Conservation (phyloP, 345 rosid genomes). For the Cardamine occulta region DNA sequence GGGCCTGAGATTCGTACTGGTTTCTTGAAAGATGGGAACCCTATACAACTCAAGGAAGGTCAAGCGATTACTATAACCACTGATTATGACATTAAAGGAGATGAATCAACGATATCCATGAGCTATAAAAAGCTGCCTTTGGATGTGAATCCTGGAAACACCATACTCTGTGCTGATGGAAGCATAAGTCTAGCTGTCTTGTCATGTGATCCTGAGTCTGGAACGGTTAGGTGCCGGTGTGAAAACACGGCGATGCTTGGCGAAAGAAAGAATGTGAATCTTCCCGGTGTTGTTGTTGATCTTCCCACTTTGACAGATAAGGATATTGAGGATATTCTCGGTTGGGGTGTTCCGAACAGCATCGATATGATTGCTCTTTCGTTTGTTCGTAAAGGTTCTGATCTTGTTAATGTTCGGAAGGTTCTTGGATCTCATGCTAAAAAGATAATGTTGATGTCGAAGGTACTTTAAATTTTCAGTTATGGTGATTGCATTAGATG, state of each 20-base stretch:
- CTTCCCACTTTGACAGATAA: slow-evolving; percentile 88
- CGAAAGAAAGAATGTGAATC: slow-evolving; percentile 91
- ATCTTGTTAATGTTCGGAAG: slow-evolving; percentile 82
- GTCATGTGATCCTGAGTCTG: slow-evolving; percentile 68
- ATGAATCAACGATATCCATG: slow-evolving; percentile 73
- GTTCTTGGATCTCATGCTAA: slow-evolving; percentile 85
- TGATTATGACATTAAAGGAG: slow-evolving; percentile 75
- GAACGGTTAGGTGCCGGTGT: slow-evolving; percentile 86
- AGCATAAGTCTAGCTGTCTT: slow-evolving; percentile 75
- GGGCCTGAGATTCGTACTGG: slow-evolving; percentile 83
- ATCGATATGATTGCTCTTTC: slow-evolving; percentile 94
- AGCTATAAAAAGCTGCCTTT: slow-evolving; percentile 85
- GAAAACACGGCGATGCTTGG: slow-evolving; percentile 86
- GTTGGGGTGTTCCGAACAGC: slow-evolving; percentile 84
- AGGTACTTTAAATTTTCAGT: slow-evolving; percentile 51
- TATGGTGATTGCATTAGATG: not conserved
- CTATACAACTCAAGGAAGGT: slow-evolving; percentile 65
- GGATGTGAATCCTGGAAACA: slow-evolving; percentile 77
- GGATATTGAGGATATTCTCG: slow-evolving; percentile 82
- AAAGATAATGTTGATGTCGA: slow-evolving; percentile 76
- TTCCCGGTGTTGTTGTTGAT: slow-evolving; percentile 92
- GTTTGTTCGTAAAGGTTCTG: slow-evolving; percentile 91
- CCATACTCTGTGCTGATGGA: slow-evolving; percentile 84
- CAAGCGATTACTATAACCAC: slow-evolving; percentile 71
- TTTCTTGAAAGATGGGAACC: slow-evolving; percentile 64